phyloP scores from a whole-genome alignment of 148 eudicot genomes.

The Cornus florida region DNA sequence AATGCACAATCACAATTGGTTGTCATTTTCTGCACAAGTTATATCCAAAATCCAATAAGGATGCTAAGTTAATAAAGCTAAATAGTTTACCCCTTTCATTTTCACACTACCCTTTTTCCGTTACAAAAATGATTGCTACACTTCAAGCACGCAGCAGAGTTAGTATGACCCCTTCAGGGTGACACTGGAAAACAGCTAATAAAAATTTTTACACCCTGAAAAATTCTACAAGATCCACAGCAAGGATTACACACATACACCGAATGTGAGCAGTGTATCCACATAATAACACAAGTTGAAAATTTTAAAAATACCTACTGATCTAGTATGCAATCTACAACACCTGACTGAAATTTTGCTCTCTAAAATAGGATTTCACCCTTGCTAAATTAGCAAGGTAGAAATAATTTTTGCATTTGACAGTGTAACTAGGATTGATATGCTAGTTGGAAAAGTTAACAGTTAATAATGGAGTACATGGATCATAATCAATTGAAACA shows the following conservation, averaged over 20 bases:
- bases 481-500: background rate
- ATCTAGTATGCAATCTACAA: background rate
- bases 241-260: background rate
- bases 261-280: background rate
- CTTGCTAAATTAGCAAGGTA: background rate
- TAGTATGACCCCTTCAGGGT: too few relatives aligned
- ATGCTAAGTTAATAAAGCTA: background rate
- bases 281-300: too few relatives aligned
- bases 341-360: background rate
- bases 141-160: background rate
- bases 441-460: background rate
- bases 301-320: too few relatives aligned
- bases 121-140: background rate
- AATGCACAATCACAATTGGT: too few relatives aligned
- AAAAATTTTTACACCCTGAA: too few relatives aligned
- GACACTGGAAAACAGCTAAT: too few relatives aligned
- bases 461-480: background rate
- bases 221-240: too few relatives aligned
- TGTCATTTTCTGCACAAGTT: background rate
- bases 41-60: background rate
- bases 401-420: background rate
- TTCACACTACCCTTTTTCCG: background rate
- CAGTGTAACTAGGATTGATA: background rate
- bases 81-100: background rate
- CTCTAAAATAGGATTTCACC: background rate